A percentile compares a stretch with the other conserved stretches of the same genome.
Conservation (phyloP, 768 basidiomycete genomes). For the Dacryopinax spathularia region DNA sequence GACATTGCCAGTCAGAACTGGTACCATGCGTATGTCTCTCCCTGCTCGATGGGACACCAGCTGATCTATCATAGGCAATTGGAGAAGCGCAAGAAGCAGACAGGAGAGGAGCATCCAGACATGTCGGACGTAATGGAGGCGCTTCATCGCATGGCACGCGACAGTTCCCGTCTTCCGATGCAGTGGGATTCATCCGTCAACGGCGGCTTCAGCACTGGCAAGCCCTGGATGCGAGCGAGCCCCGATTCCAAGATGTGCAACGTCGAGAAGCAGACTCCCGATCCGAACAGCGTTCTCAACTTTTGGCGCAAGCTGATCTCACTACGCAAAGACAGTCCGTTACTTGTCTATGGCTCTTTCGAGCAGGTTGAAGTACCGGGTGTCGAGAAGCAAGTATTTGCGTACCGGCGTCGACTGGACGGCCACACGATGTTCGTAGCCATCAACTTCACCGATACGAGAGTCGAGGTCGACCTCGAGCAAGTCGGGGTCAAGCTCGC, state of each 20-base stretch:
- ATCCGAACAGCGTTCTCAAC: slow-evolving; percentile 37
- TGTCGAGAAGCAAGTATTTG: slow-evolving; percentile 37
- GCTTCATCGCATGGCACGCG: slow-evolving; percentile 49
- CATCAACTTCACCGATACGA: not conserved
- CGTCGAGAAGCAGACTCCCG: slow-evolving; percentile 33
- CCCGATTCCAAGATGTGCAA: slow-evolving; percentile 51
- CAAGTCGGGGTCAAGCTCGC: not conserved
- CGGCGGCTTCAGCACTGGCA: slow-evolving; percentile 51
- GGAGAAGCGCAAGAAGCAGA: slow-evolving; percentile 5
- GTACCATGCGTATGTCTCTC: slow-evolving; percentile 41
- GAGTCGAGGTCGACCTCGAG: not conserved
- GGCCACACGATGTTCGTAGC: not conserved
- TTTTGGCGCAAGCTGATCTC: slow-evolving; percentile 48
- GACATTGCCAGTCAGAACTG: slow-evolving; percentile 51
- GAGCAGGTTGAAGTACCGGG: slow-evolving; percentile 28
- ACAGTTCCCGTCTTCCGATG: slow-evolving; percentile 58
- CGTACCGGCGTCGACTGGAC: slow-evolving; percentile 23
- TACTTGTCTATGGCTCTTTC: slow-evolving; percentile 54
- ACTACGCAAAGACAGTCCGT: slow-evolving; percentile 39
- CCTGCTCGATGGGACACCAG: too few relatives aligned
- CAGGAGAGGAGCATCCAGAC: slow-evolving; percentile 32
- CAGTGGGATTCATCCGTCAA: slow-evolving; percentile 45
- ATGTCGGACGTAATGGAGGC: slow-evolving; percentile 47
- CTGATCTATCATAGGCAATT: slow-evolving; percentile 16
- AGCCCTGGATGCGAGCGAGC: slow-evolving; percentile 63